Base-by-base conservation (phyloP, 176 grass and related monocot genomes). In the Oryza rufipogon region DNA sequence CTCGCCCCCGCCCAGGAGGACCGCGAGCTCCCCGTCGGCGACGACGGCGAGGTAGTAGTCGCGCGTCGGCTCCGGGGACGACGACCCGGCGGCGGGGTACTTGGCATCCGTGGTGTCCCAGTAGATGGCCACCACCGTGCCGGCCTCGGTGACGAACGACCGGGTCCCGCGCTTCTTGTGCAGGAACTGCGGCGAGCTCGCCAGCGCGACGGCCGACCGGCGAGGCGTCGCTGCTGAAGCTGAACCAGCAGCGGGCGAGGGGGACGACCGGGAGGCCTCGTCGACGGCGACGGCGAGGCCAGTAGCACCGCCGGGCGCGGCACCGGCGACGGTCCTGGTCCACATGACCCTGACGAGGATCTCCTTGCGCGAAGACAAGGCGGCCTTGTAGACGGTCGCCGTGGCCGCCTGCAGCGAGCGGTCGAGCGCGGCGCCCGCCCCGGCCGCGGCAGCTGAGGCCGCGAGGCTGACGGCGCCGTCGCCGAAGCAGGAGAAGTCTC, bases 401-500 rank as follows among this genome's bases (percentile, higher is more conserved):
- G 84, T 90, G 20, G 90, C 79, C 1, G 83, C 79, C 74, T 87
- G 80, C 3, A 94, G 71, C n/a, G 86, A 84, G 39, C 46, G 46
- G 46, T 48, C 46, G 3, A 48, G 47, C 47, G 13, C 47, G 0
- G 13, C 47, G 47, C 47, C 47, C 8, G 47, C 47, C 13, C 47
- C 47, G 13, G 47, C 47, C 13, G 51, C 41, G 8, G 61, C 66
- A 1, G 22, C 78, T 15, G 46, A 48, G 84, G 41, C 23, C 49
- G 71, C 80, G 48, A 88, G 73, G 81, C 56, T 74, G 72, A 95
- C 88, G 2, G 90, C 87, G 80, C 72, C 81, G 44, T 95, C 88
- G 9, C 88, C 76, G 83, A 95, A 92, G 90, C 90, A 95, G 73
- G 93, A 95, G 88, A 95, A 92, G 66, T 95, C 93, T 20, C 86